These are phyloP conservation scores for Turnera subulata DNA, from an alignment of 345 rosid genomes.

Conservation along the genomic window DNA sequence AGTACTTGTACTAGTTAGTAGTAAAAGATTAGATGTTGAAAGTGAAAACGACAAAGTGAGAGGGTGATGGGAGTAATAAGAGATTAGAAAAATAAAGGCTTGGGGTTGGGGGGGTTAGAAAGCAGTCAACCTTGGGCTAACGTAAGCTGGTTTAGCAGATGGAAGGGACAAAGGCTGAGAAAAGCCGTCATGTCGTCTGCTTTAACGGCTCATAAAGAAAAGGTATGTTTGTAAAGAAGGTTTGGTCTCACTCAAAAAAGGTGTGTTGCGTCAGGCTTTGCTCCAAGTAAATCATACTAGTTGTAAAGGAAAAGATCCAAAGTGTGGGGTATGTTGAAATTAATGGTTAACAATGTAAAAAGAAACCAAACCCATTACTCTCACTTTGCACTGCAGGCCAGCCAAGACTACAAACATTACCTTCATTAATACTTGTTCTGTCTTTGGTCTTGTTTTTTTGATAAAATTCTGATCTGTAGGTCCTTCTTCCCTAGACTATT, in stretches of 20 bases:
- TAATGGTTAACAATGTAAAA: too few relatives aligned
- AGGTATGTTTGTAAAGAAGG: neutral
- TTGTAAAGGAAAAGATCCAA: neutral
- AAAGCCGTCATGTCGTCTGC: conserved; percentile 17
- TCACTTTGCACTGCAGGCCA: neutral
- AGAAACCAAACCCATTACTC: too few relatives aligned
- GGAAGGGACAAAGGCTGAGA: conserved; percentile 13
- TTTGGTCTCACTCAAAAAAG: conserved; percentile 8
- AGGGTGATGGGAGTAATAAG: neutral
- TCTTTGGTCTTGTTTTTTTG: too few relatives aligned
- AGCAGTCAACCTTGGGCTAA: conserved; percentile 10
- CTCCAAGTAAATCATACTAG: neutral
- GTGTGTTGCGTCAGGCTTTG: conserved; percentile 11
- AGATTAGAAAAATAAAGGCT: neutral
- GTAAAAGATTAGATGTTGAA: neutral
- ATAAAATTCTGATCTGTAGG: too few relatives aligned
- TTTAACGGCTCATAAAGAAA: conserved; percentile 1
- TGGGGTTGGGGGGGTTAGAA: neutral
- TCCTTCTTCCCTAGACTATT: too few relatives aligned
- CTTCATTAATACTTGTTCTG: too few relatives aligned
- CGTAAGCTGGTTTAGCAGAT: conserved; percentile 4
- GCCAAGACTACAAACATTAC: neutral
- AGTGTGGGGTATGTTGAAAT: neutral
- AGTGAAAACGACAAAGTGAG: neutral
- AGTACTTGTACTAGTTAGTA: too few relatives aligned